These are phyloP conservation scores for Emydomyces testavorans DNA, from an alignment of 2,329 filamentous ascomycete species.

Conservation along the genomic window DNA sequence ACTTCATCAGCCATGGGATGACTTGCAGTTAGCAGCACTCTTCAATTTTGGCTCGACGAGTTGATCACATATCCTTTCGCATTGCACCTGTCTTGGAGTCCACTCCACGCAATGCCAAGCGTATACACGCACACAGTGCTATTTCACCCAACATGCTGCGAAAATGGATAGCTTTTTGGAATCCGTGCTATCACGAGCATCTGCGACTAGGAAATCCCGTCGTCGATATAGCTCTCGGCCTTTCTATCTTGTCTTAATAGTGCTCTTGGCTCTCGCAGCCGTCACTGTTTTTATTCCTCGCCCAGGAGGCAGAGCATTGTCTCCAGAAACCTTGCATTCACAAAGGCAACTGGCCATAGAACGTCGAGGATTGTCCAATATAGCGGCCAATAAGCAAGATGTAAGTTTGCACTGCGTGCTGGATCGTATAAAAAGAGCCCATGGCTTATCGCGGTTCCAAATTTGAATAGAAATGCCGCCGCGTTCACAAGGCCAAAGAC, in stretches of 20 bases:
- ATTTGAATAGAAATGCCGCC: constrained; percentile 49
- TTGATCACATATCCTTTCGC: too few relatives aligned
- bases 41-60: not conserved
- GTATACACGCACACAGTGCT: constrained; percentile 17
- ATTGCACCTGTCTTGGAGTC: too few relatives aligned
- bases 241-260: constrained; percentile 37
- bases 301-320: not conserved
- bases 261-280: constrained; percentile 26
- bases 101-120: too few relatives aligned
- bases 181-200: constrained; percentile 1
- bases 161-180: constrained; percentile 12
- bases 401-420: constrained; percentile 6
- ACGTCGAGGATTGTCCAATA: not conserved
- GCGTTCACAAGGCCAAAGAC: constrained; percentile 65
- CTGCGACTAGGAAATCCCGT: constrained; percentile 15
- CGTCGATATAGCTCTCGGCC: constrained; percentile 35
- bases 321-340: constrained; percentile 10
- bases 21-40: not conserved
- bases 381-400: constrained; percentile 10
- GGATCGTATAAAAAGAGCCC: not conserved
- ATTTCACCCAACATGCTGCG: constrained; percentile 18
- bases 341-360: constrained; percentile 22
- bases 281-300: constrained; percentile 22
- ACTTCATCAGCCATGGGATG: not conserved
- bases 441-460: too few relatives aligned